Base-by-base conservation (phyloP, 139 green algal genomes). In the Yamagishiella unicocca region DNA sequence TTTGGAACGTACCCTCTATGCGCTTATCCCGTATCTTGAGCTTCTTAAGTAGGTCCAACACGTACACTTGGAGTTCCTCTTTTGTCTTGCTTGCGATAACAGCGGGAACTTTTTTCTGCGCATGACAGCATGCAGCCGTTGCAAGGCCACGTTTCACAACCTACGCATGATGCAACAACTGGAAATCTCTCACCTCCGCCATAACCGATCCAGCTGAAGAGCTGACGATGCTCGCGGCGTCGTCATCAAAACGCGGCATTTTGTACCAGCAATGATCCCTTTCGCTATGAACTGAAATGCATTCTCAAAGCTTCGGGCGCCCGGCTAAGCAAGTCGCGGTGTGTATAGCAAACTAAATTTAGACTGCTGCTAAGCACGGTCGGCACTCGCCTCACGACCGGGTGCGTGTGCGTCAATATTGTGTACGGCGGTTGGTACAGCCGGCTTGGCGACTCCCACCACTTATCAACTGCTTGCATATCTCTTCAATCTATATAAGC, bases 21-120 rank as follows among this genome's bases (percentile, higher is more conserved):
- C 76, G 87, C 35, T 84, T 92, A 71, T 92, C 86, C 5, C 83
- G 74, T 29, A 89, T 68, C 54, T 94, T 92, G 9, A 94, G 79
- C 43, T 89, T 91, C 73, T 92, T 92, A 2, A 92, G 87, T 25
- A 92, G 70, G 24, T 94, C 89, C 24, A 94, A 12, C 1, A 84
- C 78, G n/a, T 87, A 87, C 12, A 46, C 25, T 31, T 92, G 70
- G 1, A 94, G 83, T 72, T 94, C 91, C 9, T 89, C 83, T 29
- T 88, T 89, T 37, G 66, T 89, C 45, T 94, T 94, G 54, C 4
- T 67, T 0, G 86, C 54, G 43, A 82, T 82, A n/a, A 82, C 74
- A 22, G 74, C 74, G 3, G 74, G 74, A 10, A 82, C 74, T 67
- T 82, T 82, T 12, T 46, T 67, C 74, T 82, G 74, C 74, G 14